Evolutionary conservation across 1,139 yeast species (phyloP).

Genomic region (Blastobotrys capitulatus): DNA sequence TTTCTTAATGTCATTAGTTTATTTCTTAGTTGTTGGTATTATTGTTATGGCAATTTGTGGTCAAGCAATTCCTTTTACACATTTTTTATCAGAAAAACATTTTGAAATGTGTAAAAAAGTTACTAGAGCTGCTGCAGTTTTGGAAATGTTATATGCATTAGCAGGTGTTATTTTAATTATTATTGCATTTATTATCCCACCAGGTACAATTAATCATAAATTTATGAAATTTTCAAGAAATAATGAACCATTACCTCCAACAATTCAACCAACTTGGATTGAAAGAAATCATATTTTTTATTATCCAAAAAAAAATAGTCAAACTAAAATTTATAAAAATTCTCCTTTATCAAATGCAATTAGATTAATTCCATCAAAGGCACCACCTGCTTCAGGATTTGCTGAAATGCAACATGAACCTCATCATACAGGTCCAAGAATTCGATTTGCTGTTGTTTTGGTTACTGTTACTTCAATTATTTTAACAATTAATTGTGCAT

Average conservation of each 20-base stretch:
- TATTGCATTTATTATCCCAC: constrained; percentile 50
- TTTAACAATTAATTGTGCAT: constrained; percentile 52
- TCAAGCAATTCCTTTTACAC: constrained; percentile 57
- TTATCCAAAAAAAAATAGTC: constrained; percentile 25
- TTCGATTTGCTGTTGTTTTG: constrained; percentile 40
- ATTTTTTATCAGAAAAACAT: constrained; percentile 44
- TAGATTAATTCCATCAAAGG: constrained; percentile 39
- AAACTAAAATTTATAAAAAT: constrained; percentile 32
- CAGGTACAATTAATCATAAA: constrained; percentile 50
- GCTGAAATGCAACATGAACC: constrained; percentile 31
- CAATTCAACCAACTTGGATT: constrained; percentile 80
- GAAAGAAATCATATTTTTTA: constrained; percentile 51
- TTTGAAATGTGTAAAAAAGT: constrained; percentile 52
- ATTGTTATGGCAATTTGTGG: constrained; percentile 66
- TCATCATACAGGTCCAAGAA: constrained; percentile 41
- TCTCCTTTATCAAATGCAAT: constrained; percentile 45
- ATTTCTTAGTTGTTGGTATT: constrained; percentile 51
- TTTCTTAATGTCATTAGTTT: constrained; percentile 47
- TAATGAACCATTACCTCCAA: constrained; percentile 30
- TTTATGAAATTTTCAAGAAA: constrained; percentile 25
- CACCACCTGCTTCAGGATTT: constrained; percentile 36
- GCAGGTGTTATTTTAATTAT: constrained; percentile 47
- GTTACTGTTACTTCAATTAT: constrained; percentile 48
- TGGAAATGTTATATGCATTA: constrained; percentile 54
- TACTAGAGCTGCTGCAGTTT: constrained; percentile 51